Evolutionary conservation across 2,329 filamentous ascomycete genomes (phyloP).

Genomic region (Penicillium sp.): DNA sequence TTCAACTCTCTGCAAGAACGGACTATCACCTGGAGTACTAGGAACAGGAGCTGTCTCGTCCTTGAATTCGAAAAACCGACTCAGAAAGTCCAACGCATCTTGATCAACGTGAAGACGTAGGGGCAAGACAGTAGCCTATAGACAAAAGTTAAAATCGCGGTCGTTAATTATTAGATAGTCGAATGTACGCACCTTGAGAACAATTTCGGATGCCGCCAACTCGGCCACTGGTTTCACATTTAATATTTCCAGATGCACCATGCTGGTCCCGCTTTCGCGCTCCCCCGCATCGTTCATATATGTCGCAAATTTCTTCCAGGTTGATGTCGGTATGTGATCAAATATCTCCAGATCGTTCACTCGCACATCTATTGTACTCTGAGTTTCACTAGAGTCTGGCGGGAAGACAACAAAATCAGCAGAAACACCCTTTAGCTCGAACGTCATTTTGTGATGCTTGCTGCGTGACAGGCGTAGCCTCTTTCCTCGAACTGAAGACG

Average conservation of each 20-base stretch:
- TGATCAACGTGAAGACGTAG: slow-evolving; percentile 92
- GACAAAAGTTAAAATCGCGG: slow-evolving; percentile 14
- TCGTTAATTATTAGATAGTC: neutral
- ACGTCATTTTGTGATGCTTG: slow-evolving; percentile 90
- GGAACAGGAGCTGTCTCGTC: slow-evolving; percentile 60
- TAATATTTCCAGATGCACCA: slow-evolving; percentile 84
- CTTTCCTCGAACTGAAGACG: slow-evolving; percentile 44
- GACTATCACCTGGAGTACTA: slow-evolving; percentile 63
- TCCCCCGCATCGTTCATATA: slow-evolving; percentile 86
- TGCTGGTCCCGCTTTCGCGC: slow-evolving; percentile 78
- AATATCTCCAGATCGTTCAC: slow-evolving; percentile 83
- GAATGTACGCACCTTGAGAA: slow-evolving; percentile 59
- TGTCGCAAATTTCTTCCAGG: slow-evolving; percentile 97
- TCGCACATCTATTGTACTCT: slow-evolving; percentile 81
- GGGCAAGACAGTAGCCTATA: slow-evolving; percentile 67
- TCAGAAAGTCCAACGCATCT: slow-evolving; percentile 95
- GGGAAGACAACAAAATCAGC: slow-evolving; percentile 80
- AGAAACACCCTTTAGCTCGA: slow-evolving; percentile 81
- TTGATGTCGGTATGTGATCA: slow-evolving; percentile 90
- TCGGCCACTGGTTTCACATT: slow-evolving; percentile 83
- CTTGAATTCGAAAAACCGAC: slow-evolving; percentile 96
- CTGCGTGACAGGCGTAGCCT: slow-evolving; percentile 75
- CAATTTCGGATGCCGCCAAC: slow-evolving; percentile 82
- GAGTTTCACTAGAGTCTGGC: slow-evolving; percentile 70
- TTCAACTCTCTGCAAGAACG: slow-evolving; percentile 87